Percentiles rank a stretch among this genome's conserved stretches.
phyloP scores from a whole-genome alignment of 306 rosid species.

The Cucumis cinereus region DNA sequence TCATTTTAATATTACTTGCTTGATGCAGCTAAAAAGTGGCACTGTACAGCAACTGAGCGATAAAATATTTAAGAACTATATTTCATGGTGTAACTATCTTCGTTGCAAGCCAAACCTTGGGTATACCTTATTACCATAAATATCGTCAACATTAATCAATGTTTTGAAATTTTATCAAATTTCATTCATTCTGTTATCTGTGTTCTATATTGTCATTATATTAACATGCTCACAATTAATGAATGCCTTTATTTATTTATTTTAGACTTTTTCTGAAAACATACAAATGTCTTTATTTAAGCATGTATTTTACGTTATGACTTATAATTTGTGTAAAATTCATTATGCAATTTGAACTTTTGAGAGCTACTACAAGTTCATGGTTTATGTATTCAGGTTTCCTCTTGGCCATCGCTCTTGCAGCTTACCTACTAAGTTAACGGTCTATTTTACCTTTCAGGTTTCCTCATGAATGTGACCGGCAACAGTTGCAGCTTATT shows the following conservation, averaged over 20 bases:
- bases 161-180: neutral
- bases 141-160: constrained; percentile 10
- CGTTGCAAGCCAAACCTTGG: constrained; percentile 41
- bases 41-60: constrained; percentile 37
- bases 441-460: constrained; percentile 23
- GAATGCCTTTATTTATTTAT: neutral
- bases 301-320: neutral
- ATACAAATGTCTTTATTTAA: neutral
- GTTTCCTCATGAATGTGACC: constrained; percentile 26
- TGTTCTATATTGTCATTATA: neutral
- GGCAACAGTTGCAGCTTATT: constrained; percentile 54
- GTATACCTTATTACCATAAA: constrained; percentile 28
- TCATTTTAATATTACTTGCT: neutral
- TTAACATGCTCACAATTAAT: neutral
- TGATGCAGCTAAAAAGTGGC: constrained; percentile 53
- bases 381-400: neutral
- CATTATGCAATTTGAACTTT: neutral
- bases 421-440: constrained; percentile 14
- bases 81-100: constrained; percentile 82
- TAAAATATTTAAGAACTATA: constrained; percentile 66
- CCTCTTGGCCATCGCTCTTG: neutral
- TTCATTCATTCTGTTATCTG: neutral
- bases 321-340: neutral
- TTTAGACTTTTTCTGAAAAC: neutral
- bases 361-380: neutral